These are phyloP conservation scores for Prunus campanulata DNA, from an alignment of 306 rosid genomes.

Conservation along the genomic window DNA sequence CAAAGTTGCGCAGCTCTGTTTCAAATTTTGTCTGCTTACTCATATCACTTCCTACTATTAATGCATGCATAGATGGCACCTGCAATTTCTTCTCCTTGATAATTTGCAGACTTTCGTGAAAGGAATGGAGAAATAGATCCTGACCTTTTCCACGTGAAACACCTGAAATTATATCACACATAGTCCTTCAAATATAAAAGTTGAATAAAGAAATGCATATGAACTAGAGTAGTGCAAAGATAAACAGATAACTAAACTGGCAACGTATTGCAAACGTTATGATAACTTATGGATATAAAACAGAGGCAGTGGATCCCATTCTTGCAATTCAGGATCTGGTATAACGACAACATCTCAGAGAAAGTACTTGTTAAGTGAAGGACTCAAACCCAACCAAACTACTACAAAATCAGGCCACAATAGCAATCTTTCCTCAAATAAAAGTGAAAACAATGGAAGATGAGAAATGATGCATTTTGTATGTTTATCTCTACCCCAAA, in stretches of 20 bases:
- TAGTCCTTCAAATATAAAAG: constrained; percentile 16
- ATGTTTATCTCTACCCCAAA: background rate
- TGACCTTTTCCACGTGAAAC: constrained; percentile 96
- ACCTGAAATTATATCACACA: constrained; percentile 48
- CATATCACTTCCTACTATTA: constrained; percentile 90
- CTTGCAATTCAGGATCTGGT: background rate
- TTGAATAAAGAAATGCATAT: background rate
- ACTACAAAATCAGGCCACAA: background rate
- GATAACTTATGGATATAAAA: background rate
- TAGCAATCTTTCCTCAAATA: background rate
- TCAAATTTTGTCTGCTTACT: constrained; percentile 77
- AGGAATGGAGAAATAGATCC: constrained; percentile 89
- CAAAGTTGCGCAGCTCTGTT: constrained; percentile 71
- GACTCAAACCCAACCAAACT: background rate
- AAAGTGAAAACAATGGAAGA: background rate
- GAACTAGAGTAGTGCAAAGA: background rate
- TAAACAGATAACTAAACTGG: background rate
- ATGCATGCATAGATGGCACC: constrained; percentile 83
- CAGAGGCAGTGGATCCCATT: background rate
- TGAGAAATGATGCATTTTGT: background rate
- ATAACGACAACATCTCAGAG: background rate
- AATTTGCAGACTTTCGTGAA: constrained; percentile 62
- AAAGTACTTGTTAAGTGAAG: background rate
- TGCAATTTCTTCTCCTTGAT: constrained; percentile 69
- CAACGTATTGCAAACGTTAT: background rate